phyloP scores from a whole-genome alignment of 169 alveolate species.

The Cryptosporidium baileyi region DNA sequence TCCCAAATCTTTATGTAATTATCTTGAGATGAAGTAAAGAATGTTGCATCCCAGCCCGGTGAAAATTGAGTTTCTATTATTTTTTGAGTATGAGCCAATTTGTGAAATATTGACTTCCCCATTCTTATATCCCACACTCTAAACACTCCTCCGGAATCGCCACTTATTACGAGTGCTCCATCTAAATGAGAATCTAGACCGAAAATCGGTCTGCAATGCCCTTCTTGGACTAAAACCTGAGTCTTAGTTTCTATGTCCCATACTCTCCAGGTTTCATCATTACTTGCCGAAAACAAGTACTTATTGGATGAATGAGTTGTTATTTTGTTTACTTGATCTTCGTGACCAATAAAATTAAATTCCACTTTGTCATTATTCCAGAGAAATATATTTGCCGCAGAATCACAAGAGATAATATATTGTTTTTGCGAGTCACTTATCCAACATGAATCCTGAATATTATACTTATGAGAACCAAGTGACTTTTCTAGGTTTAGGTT shows the following conservation, averaged over 20 bases:
- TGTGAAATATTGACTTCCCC: constrained; percentile 80
- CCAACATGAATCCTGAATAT: constrained; percentile 24
- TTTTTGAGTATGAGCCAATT: constrained; percentile 80
- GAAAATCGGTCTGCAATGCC: constrained; percentile 82
- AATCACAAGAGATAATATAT: constrained; percentile 31
- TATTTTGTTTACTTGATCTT: constrained; percentile 36
- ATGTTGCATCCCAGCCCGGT: constrained; percentile 71
- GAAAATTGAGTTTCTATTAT: constrained; percentile 78
- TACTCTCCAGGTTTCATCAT: constrained; percentile 87
- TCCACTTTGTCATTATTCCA: not conserved
- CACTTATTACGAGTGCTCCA: constrained; percentile 85
- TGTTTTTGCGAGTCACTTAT: not conserved
- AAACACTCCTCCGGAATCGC: constrained; percentile 87
- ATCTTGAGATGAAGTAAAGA: constrained; percentile 87
- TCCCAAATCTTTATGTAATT: constrained; percentile 88
- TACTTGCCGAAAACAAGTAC: constrained; percentile 71
- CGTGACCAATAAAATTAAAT: constrained; percentile 13
- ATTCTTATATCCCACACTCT: constrained; percentile 87
- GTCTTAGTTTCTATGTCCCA: constrained; percentile 84
- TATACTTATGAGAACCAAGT: not conserved
- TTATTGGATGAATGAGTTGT: constrained; percentile 19
- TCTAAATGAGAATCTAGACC: constrained; percentile 84
- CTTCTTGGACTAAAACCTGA: constrained; percentile 83
- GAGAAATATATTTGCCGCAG: constrained; percentile 19
- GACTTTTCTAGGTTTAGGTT: not conserved